Evolutionary conservation across 2,329 filamentous ascomycete species (phyloP), one percentile per base, ranked within the genome.

Genomic region (Penicillium sp.): DNA sequence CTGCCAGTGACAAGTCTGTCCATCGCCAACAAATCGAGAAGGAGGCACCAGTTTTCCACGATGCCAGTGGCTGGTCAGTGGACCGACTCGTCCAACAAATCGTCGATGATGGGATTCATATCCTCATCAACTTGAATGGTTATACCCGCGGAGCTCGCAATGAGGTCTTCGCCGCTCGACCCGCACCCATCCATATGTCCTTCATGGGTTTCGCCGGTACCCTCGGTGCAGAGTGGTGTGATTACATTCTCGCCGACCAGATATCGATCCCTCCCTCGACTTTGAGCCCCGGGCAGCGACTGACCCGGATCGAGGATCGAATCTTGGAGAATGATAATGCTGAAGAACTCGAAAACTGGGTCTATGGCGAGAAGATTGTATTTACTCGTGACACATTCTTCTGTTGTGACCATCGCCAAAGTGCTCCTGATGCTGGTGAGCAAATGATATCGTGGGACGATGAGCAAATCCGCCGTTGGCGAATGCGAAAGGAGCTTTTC

Each of bases 201-300:
- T 99, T 99, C 68, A 99, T 99, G 94, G 94, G 94, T 0, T 99
- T 99, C 70, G 94, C 94, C 0, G 94, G 94, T 9, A 97, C 93
- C 0, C 79, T 99, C 1, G 94, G 94, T 5, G 94, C 94, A 2
- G 94, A 99, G 70, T 99, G 94, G 94, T 99, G 94, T 65, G 94
- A 99, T 71, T 99, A 99, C 68, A 87, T 99, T 14, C 83, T 97
- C 23, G 92, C 94, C 3, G 94, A 99, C 67, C 81, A 89, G 47
- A 93, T 89, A 1, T 92, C 94, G 0, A 88, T 99, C 49, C 94
- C 94, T 1, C 83, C 82, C 0, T 84, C 87, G 23, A 97, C 93
- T 0, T 79, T 97, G 24, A 86, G 92, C 11, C 91, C 91, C 1
- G 89, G 86, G 76, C 84, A 91, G 52, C 82, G 85, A 37, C 96